Evolutionary conservation across 2,329 filamentous ascomycete genomes (phyloP), one percentile per base, ranked within the genome.

Genomic region (Fusarium piperis): DNA sequence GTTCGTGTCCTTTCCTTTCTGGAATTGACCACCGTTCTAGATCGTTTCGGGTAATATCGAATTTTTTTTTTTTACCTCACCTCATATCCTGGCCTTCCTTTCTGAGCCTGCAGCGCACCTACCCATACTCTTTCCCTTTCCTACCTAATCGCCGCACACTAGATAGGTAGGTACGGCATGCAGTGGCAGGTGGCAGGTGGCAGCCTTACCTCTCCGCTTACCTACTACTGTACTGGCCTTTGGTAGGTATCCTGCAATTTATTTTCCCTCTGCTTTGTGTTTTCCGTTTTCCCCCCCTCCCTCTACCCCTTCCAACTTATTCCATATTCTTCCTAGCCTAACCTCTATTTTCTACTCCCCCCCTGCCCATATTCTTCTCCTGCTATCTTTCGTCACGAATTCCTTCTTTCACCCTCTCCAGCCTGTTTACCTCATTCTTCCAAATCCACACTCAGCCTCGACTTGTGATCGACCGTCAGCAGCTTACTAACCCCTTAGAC

Each of bases 401-500:
- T 48, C 26, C 44, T 48, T 30, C 44, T 18, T 30, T 30, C 26
- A 12, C 44, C 9, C 26, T 55, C 58, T 38, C 58, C 35, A 61
- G 59, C 59, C 59, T 44, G 63, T 38, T 75, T 67, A 75, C 67
- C 57, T 67, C 41, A 64, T 62, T 16, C 64, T 71, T 68, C 58
- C 63, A 68, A 70, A 64, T 72, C 64, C 62, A 62, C 56, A 52
- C 59, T 53, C 30, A 23, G 18, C 63, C 36, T 64, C 67, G 64
- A 64, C 64, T 32, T 46, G 28, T 59, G 56, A 59, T 59, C 56
- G 55, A 57, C 62, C 65, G 72, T 72, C 72, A 71, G 70, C 66
- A 63, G 74, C 74, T 76, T 63, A 76, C 72, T 76, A 76, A 76
- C 72, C 36, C 55, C 41, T 64, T 64, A 74, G 72, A 72, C 65